Evolutionary conservation across 1,284 basidiomycete genomes (phyloP), one percentile per base, ranked within the genome.

Genomic region (Cryptococcus sp.): DNA sequence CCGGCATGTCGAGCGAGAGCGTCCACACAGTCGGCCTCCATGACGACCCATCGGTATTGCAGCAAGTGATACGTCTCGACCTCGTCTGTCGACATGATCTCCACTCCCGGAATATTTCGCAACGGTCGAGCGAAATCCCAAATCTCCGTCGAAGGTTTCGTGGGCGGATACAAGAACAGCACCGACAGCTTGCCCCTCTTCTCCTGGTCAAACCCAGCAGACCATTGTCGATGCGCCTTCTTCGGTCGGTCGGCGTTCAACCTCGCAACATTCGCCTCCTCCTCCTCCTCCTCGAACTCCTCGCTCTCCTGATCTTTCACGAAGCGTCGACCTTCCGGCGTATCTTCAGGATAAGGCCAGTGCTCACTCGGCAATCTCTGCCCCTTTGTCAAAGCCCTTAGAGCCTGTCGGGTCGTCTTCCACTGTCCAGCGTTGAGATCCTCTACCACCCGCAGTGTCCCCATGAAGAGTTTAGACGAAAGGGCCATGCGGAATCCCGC

Each of bases 401-500:
- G 49, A 28, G 65, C 69, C 22, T 62, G 57, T 28, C 60, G 55
- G 1, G 71, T 70, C 6, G 62, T 64, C 10, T 42, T 31, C 72
- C 72, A 75, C 28, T 51, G 39, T 5, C 54, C 68, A 77, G 81
- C 32, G 80, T 81, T 86, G 81, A 93, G 50, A 76, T 80, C 52
- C 32, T 80, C 75, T 57, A 94, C 86, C 34, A 95, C 79, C 43
- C 86, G 83, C 14, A 97, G 75, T 26, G 80, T 74, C 26, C 81
- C 79, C 55, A 90, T 85, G 59, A 80, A 79, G 62, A 93, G 76
- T 69, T 90, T 87, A 32, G 82, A 79, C 53, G 87, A 90, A 43
- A 97, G 74, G 1, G 89, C 89, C 37, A 90, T 84, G 23, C 87
- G 82, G 79, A 97, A 83, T n/a, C 92, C 93, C 78, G 97, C 85